A percentile compares a stretch with the other conserved stretches of the same genome.
phyloP scores from a whole-genome alignment of 768 basidiomycete species.

The Fomitopsis pulvina region DNA sequence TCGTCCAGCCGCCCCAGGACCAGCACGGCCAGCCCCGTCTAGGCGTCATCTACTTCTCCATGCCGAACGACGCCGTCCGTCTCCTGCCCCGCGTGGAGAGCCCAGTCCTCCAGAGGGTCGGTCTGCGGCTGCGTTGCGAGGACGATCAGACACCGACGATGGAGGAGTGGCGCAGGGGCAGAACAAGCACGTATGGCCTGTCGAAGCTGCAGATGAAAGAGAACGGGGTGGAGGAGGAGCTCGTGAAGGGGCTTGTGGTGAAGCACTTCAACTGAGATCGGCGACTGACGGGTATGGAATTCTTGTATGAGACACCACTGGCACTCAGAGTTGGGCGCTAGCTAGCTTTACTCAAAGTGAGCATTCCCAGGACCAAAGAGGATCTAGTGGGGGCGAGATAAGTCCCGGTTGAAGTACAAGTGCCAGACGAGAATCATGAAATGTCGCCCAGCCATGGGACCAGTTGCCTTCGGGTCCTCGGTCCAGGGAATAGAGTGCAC shows the following conservation, averaged over 20 bases:
- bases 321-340: too few relatives aligned
- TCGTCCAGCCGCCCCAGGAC: slow-evolving; percentile 29
- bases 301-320: too few relatives aligned
- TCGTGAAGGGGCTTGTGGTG: slow-evolving; percentile 26
- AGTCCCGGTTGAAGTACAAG: too few relatives aligned
- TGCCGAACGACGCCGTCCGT: slow-evolving; percentile 24
- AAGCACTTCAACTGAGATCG: slow-evolving; percentile 25
- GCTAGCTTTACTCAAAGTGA: too few relatives aligned
- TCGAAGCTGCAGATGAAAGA: slow-evolving; percentile 24
- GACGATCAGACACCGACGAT: slow-evolving; percentile 23
- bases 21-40: slow-evolving; percentile 29
- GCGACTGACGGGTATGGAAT: background rate
- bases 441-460: too few relatives aligned
- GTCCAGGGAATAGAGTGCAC: too few relatives aligned
- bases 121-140: slow-evolving; percentile 21
- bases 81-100: slow-evolving; percentile 24
- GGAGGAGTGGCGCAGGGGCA: slow-evolving; percentile 25
- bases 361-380: too few relatives aligned
- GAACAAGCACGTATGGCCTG: slow-evolving; percentile 25
- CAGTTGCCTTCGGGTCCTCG: too few relatives aligned
- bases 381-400: too few relatives aligned
- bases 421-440: too few relatives aligned
- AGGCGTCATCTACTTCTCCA: slow-evolving; percentile 31
- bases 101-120: slow-evolving; percentile 26
- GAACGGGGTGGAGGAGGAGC: slow-evolving; percentile 26